Evolutionary conservation across 148 eudicot genomes (phyloP).

Genomic region (Pouteria glomerata): DNA sequence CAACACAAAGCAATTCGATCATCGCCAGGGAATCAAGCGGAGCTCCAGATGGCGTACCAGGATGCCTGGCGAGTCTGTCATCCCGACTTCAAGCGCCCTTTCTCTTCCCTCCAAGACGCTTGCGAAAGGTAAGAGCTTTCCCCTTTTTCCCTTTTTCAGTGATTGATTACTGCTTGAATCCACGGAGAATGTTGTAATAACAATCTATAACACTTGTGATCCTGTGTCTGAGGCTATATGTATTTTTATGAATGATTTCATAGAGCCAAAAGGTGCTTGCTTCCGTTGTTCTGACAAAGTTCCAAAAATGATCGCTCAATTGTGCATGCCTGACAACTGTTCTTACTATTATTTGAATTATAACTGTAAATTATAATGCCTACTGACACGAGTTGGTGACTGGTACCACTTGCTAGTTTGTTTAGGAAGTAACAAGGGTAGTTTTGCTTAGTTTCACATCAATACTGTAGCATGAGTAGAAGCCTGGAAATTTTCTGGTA

Average conservation of each 20-base stretch:
- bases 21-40: slow-evolving; percentile 34
- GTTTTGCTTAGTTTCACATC: neutral
- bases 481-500: too few species aligned
- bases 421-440: neutral
- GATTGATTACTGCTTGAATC: neutral
- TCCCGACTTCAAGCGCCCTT: slow-evolving; percentile 81
- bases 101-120: slow-evolving; percentile 86
- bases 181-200: too few species aligned
- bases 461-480: neutral
- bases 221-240: too few species aligned
- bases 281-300: too few species aligned
- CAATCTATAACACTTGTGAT: too few species aligned
- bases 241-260: too few species aligned
- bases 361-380: too few species aligned
- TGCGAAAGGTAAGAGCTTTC: slow-evolving; percentile 63
- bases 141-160: neutral
- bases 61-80: slow-evolving; percentile 95
- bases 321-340: too few species aligned
- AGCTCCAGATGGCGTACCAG: slow-evolving; percentile 86
- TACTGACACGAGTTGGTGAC: neutral
- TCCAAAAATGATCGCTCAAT: too few species aligned
- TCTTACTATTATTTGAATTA: too few species aligned
- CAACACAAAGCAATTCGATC: slow-evolving; percentile 29
- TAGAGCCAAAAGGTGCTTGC: too few species aligned
- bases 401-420: neutral